Base-by-base conservation (phyloP, 495 filamentous ascomycete species). In the Podospora pseudoanserina region DNA sequence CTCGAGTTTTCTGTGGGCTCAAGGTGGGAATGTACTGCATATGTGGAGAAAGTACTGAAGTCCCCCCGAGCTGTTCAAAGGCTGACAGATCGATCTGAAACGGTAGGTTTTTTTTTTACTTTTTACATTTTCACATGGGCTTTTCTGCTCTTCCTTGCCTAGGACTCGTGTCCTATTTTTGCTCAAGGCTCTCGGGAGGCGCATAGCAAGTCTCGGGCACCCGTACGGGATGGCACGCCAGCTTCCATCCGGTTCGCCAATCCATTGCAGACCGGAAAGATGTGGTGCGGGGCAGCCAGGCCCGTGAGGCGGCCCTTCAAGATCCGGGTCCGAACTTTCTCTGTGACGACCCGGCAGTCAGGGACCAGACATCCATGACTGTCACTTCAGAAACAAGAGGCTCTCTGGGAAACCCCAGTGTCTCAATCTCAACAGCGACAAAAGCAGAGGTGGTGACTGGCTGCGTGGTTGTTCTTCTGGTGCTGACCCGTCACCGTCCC, bases 401-500 rank as follows among this genome's bases (percentile, higher is more conserved):
- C 39, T 49, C 39, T 49, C 39, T 49, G 39, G 39, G 39, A 49
- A 16, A 49, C 11, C 39, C 39, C 39, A 13, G 39, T 49, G 39
- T 49, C 39, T 49, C 39, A 49, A 49, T 49, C 15, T 16, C 23
- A 49, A 18, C 57, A 64, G 65, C 69, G 68, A 65, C 53, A 54
- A 58, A 58, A n/a, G 57, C 62, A 23, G 53, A 54, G 58, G 27
- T 34, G 20, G 19, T 30, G 60, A 67, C 53, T 68, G 69, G 65
- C 60, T 67, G 57, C 26, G 53, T 54, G 30, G 34, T 4, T 32
- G 15, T 18, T 61, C 65, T 58, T 65, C 55, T 49, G 60, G 59
- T 64, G 66, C 65, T 70, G 56, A 59, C 67, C 72, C 66, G 70
- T 80, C 79, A 81, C 79, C 67, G 67, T 74, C 62, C 69, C 70